phyloP scores from a whole-genome alignment of 495 filamentous ascomycete species.

The Penicillium mononematosum region DNA sequence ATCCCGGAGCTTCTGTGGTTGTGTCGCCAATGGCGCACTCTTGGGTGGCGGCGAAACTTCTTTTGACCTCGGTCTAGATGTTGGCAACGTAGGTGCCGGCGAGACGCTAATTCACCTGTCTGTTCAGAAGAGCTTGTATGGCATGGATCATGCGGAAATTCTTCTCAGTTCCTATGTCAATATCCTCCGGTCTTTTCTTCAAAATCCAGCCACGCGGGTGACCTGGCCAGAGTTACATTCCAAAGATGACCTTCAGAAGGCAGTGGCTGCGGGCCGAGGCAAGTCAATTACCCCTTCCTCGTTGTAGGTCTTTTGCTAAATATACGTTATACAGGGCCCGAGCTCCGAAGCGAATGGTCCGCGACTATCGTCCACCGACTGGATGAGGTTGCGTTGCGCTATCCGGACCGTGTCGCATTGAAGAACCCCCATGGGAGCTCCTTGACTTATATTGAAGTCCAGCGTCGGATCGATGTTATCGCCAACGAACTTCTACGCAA shows the following conservation, averaged over 20 bases:
- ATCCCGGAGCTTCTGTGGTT: conserved; percentile 22
- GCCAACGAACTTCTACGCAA: conserved; percentile 16
- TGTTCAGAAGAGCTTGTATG: conserved; percentile 29
- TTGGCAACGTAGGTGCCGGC: conserved; percentile 15
- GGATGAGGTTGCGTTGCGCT: conserved; percentile 21
- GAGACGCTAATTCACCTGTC: conserved; percentile 17
- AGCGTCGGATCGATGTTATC: conserved; percentile 12
- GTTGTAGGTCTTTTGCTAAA: neutral
- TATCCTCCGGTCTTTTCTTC: conserved; percentile 25
- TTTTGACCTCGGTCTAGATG: conserved; percentile 26
- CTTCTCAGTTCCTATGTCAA: conserved; percentile 31
- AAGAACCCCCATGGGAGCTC: conserved; percentile 9
- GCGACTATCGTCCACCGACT: conserved; percentile 36
- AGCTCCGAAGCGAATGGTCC: conserved; percentile 28
- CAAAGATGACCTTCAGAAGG: conserved; percentile 13
- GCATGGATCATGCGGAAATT: conserved; percentile 22
- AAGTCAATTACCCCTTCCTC: neutral
- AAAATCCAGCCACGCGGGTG: conserved; percentile 24
- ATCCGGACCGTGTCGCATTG: conserved; percentile 15
- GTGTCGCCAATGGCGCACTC: conserved; percentile 14
- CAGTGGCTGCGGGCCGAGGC: conserved; percentile 18
- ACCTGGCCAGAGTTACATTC: conserved; percentile 20
- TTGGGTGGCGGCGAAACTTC: conserved; percentile 27
- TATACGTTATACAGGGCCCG: conserved; percentile 18
- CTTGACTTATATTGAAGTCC: conserved; percentile 20